Base-by-base conservation (phyloP, 2,329 filamentous ascomycete genomes). In the Xylariaceae sp. region DNA sequence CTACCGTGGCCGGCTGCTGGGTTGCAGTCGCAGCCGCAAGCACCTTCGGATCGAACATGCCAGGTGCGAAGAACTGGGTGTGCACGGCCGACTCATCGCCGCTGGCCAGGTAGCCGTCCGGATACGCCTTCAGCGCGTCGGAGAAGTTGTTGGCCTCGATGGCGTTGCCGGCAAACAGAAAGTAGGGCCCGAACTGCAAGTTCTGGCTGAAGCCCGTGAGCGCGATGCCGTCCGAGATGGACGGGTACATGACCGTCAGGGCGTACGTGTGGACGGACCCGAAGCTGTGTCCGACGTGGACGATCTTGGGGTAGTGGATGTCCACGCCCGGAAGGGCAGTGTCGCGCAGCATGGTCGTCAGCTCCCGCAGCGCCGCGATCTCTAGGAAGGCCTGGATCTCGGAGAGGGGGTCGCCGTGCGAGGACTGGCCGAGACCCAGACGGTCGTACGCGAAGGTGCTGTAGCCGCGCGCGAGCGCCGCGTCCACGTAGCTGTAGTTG, bases 271-370 rank as follows among this genome's bases (percentile, higher is more conserved):
- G 70, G 5, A 67, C 56, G 0, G 75, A 76, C 19, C 78, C 78
- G 44, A 77, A 82, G 0, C 71, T 77, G 59, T 83, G 77, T 10
- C 77, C 78, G 12, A 78, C 63, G 50, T 82, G 77, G 7, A 77
- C 59, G 16, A 75, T 57, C 46, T 70, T 66, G 28, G 48, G 37
- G 44, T 57, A 64, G 21, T 14, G 42, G 44, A 60, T 65, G 14
- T 27, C 42, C 29, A 52, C 43, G 18, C 50, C 50, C 0, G 59
- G 50, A 16, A 80, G 56, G 0, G 49, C 46, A 29, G 69, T 67
- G 2, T 52, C 45, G 19, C 70, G 68, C 2, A 76, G 58, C 41
- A 59, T 55, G 9, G 51, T 50, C 0, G 76, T 80, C 4, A 83
- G 56, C 2, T 62, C 58, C 21, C 62, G 59, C 16, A 81, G 65